Evolutionary conservation across 164 flowering plant genomes (phyloP).

Genomic region (Berberis thunbergii): DNA sequence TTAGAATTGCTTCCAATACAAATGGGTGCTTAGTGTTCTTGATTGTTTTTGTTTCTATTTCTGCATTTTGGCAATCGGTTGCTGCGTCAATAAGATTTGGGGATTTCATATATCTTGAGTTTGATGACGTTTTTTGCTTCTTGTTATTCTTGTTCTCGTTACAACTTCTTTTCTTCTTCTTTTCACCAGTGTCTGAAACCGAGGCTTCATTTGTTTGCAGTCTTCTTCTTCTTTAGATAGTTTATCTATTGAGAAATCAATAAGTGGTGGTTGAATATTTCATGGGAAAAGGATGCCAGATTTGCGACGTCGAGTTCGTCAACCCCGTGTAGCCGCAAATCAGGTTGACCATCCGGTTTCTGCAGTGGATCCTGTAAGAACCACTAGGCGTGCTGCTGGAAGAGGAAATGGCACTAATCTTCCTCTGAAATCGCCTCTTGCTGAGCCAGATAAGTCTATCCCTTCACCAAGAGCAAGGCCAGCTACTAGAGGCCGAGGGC

Average conservation of each 20-base stretch:
- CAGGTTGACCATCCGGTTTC: constrained; percentile 21
- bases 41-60: too few relatives aligned
- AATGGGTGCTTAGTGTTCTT: too few relatives aligned
- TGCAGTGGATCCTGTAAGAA: constrained; percentile 16
- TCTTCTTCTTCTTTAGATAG: too few relatives aligned
- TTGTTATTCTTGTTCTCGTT: too few relatives aligned
- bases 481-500: constrained; percentile 23
- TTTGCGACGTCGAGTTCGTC: constrained; percentile 32
- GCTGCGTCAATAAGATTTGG: too few relatives aligned
- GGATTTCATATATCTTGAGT: too few relatives aligned
- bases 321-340: constrained; percentile 22
- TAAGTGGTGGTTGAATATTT: constrained; percentile 5
- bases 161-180: too few relatives aligned
- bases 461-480: constrained; percentile 17
- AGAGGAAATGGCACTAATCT: constrained; percentile 20
- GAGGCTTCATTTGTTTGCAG: too few relatives aligned
- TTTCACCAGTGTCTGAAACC: too few relatives aligned
- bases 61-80: too few relatives aligned
- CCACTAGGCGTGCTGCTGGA: constrained; percentile 21
- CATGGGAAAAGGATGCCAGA: constrained; percentile 37
- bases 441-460: constrained; percentile 10
- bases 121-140: too few relatives aligned
- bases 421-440: constrained; percentile 8
- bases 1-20: too few relatives aligned
- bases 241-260: neutral